phyloP scores from a whole-genome alignment of 805 yeast genomes.

The Candida loeiensis region DNA sequence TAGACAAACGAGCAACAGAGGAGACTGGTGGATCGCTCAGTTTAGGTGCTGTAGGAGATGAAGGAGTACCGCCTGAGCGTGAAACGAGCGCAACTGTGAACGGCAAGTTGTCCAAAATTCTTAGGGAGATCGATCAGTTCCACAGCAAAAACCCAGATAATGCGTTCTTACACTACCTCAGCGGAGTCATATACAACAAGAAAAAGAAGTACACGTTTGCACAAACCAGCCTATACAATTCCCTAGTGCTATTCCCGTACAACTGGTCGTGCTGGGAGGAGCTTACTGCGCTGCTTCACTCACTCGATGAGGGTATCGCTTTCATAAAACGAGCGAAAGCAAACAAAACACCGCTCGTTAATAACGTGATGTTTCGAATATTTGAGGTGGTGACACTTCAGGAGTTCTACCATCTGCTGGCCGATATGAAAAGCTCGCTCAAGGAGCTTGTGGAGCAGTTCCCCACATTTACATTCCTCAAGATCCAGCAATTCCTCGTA shows the following conservation, averaged over 20 bases:
- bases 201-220: conserved; percentile 63
- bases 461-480: conserved; percentile 71
- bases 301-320: conserved; percentile 56
- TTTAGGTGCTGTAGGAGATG: conserved; percentile 18
- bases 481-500: conserved; percentile 77
- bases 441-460: conserved; percentile 50
- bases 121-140: conserved; percentile 38
- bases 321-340: conserved; percentile 36
- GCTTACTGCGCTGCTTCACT: conserved; percentile 55
- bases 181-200: conserved; percentile 64
- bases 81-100: conserved; percentile 21
- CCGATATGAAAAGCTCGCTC: conserved; percentile 47
- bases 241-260: conserved; percentile 68
- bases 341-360: conserved; percentile 29
- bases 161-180: conserved; percentile 65
- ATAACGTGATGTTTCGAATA: conserved; percentile 40
- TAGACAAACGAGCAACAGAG: conserved; percentile 73
- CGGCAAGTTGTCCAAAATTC: conserved; percentile 29
- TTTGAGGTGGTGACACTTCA: conserved; percentile 69
- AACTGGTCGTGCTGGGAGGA: conserved; percentile 97
- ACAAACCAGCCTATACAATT: conserved; percentile 53
- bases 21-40: conserved; percentile 65
- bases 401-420: conserved; percentile 71
- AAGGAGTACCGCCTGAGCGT: not conserved
- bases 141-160: conserved; percentile 28